These are phyloP conservation scores for Drechslerella coelobrocha DNA, from an alignment of 2,329 filamentous ascomycete genomes.

Conservation along the genomic window DNA sequence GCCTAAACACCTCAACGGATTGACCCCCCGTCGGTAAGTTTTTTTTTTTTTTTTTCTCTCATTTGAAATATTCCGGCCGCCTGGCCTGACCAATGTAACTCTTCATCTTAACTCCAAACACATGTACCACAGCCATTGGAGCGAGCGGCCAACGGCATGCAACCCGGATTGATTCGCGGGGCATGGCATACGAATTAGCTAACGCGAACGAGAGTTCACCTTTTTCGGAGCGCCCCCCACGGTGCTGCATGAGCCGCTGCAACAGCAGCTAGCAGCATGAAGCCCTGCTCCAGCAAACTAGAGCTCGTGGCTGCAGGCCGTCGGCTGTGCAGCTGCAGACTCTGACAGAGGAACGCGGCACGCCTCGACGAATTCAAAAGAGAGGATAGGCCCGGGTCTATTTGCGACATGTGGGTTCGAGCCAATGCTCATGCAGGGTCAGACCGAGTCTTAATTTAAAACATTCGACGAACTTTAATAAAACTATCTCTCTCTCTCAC, in stretches of 20 bases:
- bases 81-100: conserved; percentile 17
- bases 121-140: conserved; percentile 44
- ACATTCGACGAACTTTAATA: neutral
- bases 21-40: neutral
- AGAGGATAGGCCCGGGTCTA: conserved; percentile 3
- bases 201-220: neutral
- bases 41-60: neutral
- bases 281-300: neutral
- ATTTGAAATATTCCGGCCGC: neutral
- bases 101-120: conserved; percentile 36
- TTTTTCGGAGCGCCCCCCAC: neutral
- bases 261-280: neutral
- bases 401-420: conserved; percentile 28
- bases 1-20: conserved; percentile 31
- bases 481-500: conserved; percentile 19
- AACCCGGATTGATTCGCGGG: conserved; percentile 19
- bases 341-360: conserved; percentile 4
- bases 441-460: conserved; percentile 31
- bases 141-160: conserved; percentile 33
- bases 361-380: conserved; percentile 4
- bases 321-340: conserved; percentile 1
- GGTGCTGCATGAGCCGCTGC: neutral
- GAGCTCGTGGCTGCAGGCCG: conserved; percentile 6
- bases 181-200: neutral
- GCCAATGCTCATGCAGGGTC: conserved; percentile 46